Percentiles rank a stretch among this genome's conserved stretches.
These are phyloP conservation scores for Aspergillus jensenii DNA, from an alignment of 2,329 filamentous ascomycete species.

Conservation along the genomic window DNA sequence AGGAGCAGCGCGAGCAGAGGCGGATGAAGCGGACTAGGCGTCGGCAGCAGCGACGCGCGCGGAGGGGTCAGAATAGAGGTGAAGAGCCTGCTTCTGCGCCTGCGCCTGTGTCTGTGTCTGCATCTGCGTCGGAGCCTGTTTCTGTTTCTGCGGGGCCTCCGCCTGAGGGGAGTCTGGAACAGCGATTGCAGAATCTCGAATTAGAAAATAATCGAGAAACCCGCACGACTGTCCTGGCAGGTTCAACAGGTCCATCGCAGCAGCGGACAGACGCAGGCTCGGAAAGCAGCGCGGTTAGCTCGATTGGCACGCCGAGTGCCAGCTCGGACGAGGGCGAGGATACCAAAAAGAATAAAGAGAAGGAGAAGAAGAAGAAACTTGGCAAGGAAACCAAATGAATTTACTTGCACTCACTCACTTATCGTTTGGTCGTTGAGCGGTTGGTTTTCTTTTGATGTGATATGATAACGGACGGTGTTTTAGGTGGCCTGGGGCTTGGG, in stretches of 20 bases:
- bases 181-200: conserved; percentile 21
- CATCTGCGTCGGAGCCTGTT: neutral
- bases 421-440: neutral
- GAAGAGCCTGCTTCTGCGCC: neutral
- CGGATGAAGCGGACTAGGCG: conserved; percentile 23
- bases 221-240: conserved; percentile 13
- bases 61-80: conserved; percentile 5
- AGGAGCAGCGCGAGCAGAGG: conserved; percentile 34
- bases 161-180: conserved; percentile 18
- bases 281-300: conserved; percentile 21
- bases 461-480: neutral
- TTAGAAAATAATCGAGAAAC: conserved; percentile 16
- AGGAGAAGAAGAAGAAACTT: neutral
- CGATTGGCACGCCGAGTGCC: conserved; percentile 20
- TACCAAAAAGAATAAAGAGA: neutral
- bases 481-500: neutral
- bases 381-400: neutral
- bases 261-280: conserved; percentile 8
- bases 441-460: neutral
- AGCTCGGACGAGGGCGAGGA: conserved; percentile 15
- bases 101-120: neutral
- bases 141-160: neutral
- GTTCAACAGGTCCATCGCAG: neutral
- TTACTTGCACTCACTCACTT: neutral
- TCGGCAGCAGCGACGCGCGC: conserved; percentile 20